phyloP scores from a whole-genome alignment of 257 asterid genomes.

The Verbascum thapsus region DNA sequence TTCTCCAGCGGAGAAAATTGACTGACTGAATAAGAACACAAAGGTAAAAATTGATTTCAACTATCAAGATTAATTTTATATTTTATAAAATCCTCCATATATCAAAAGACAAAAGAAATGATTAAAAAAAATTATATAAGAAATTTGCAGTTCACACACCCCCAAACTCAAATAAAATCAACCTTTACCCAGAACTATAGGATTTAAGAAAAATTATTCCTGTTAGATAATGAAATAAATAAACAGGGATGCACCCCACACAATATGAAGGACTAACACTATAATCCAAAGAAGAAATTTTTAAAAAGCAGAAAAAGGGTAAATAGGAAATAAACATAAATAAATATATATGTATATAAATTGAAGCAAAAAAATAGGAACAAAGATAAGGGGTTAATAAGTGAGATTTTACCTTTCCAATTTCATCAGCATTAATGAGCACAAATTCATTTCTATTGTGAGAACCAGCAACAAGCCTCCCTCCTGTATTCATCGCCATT shows the following conservation, averaged over 20 bases:
- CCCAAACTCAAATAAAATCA: not conserved
- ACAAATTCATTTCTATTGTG: conserved; percentile 81
- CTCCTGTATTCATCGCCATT: conserved; percentile 78
- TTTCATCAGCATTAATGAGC: conserved; percentile 81
- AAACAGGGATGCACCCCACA: no score
- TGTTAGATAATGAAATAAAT: no score
- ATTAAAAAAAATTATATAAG: not conserved
- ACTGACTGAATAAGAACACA: not conserved
- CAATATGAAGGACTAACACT: not conserved
- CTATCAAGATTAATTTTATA: no score
- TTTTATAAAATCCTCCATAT: no score
- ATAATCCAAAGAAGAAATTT: conserved; percentile 24
- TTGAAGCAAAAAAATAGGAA: conserved; percentile 18
- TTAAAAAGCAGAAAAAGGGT: conserved; percentile 4
- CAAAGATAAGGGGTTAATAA: conserved; percentile 25
- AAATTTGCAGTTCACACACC: not conserved
- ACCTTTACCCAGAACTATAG: not conserved
- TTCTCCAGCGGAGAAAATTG: not conserved
- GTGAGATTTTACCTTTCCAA: conserved; percentile 58
- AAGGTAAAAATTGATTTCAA: not conserved
- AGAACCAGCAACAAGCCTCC: conserved; percentile 87
- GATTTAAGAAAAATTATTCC: conserved; percentile 7
- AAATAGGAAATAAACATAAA: no score
- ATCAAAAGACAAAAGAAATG: no score
- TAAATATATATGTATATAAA: not conserved